Evolutionary conservation across 495 filamentous ascomycete genomes (phyloP), one percentile per base, ranked within the genome.

Genomic region (Aspergillus biplanus): DNA sequence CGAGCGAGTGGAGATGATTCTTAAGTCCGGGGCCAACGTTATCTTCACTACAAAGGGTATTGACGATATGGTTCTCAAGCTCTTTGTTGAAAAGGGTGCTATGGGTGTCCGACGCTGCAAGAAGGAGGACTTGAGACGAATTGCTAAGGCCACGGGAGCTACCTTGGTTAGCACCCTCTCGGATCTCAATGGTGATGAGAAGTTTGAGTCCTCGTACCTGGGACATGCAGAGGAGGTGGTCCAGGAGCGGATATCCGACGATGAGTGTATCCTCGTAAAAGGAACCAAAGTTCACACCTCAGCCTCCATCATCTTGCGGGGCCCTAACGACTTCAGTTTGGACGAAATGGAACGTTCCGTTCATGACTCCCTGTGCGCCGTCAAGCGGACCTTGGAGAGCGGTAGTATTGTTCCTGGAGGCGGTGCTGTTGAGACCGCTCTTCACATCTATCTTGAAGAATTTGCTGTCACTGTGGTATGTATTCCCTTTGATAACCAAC

Each of bases 291-390:
- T 89, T 27, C 92, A 93, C 78, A 92, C 88, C 2, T 96, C 92
- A 4, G 92, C 95, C 44, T 98, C 96, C 27, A 96, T 99, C 76
- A 95, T 99, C 67, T 90, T 99, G 52, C 91, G 95, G 32, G 95
- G 95, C 52, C 78, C 94, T 67, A 99, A 99, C 78, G 95, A 99
- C 78, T 98, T 90, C 83, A 90, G 90, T 64, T 87, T 99, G 52
- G 95, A 99, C 72, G 95, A 99, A 82, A 99, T 99, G 95, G 95
- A 99, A 83, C 89, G 95, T 62, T 98, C 95, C 6, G 86, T 99
- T 42, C 95, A 99, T 78, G 95, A 99, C 78, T 96, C 94, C 52
- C 84, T 99, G 16, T 97, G 92, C 63, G 96, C 94, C 58, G 91
- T 99, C 62, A 99, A 99, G 87, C 87, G 95, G 49, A 97, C 96